Percentiles rank a stretch among this genome's conserved stretches.
These are phyloP conservation scores for Beauveria australis DNA, from an alignment of 2,329 filamentous ascomycete genomes.

Conservation along the genomic window DNA sequence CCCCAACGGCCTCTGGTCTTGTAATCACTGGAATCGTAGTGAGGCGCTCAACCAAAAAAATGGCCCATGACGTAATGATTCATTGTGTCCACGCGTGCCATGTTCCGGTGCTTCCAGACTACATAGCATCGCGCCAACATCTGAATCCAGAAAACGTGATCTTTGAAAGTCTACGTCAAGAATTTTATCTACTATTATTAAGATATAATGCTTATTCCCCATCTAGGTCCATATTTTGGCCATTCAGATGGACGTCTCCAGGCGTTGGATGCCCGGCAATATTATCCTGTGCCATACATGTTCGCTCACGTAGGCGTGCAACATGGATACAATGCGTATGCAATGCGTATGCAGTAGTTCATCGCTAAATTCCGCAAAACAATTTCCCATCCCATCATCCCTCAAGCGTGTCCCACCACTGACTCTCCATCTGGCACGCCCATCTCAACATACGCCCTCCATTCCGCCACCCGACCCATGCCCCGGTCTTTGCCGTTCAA, in stretches of 20 bases:
- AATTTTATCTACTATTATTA: too few species aligned
- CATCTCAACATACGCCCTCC: conserved; percentile 39
- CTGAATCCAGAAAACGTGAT: too few species aligned
- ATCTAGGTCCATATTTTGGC: not conserved
- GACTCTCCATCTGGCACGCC: conserved; percentile 30
- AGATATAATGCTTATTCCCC: too few species aligned
- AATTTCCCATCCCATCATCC: not conserved
- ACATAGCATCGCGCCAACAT: not conserved
- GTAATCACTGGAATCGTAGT: not conserved
- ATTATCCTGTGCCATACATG: not conserved
- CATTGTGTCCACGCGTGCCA: not conserved
- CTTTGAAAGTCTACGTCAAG: too few species aligned
- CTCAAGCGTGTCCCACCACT: conserved; percentile 10
- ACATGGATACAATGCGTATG: not conserved
- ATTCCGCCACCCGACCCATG: conserved; percentile 40
- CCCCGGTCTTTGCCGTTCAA: conserved; percentile 37
- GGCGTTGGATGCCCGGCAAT: not conserved
- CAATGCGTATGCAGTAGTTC: not conserved
- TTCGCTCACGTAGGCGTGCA: not conserved
- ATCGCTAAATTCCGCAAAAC: not conserved
- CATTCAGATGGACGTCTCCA: not conserved
- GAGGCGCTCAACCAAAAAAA: not conserved
- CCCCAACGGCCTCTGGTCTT: not conserved
- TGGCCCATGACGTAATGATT: not conserved
- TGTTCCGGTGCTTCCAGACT: not conserved